Percentiles rank a stretch among this genome's conserved stretches.
Conservation (phyloP, 345 rosid species). For the Lumnitzera littorea region DNA sequence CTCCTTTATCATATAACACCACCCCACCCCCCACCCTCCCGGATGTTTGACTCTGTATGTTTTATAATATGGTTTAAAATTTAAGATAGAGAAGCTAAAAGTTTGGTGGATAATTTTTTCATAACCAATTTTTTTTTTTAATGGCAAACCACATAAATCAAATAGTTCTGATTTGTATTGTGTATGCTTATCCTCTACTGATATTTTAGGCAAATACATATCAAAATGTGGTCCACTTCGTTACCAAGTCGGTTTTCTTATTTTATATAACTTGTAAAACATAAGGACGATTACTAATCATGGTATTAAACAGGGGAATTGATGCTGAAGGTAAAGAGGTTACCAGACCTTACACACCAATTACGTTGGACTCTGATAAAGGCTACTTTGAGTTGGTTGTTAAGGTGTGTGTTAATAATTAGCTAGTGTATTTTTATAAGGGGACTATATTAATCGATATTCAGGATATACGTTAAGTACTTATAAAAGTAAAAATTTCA, state of each 20-base stretch:
- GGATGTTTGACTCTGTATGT: too few relatives aligned
- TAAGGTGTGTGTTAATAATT: conserved; percentile 19
- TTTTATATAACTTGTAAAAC: background rate
- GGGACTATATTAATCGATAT: background rate
- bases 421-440: too few relatives aligned
- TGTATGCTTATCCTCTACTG: background rate
- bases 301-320: conserved; percentile 25
- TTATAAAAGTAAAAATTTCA: too few relatives aligned
- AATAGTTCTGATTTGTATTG: background rate
- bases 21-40: too few relatives aligned
- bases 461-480: background rate
- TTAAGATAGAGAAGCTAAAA: background rate
- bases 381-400: conserved; percentile 43
- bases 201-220: background rate
- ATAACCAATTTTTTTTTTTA: background rate
- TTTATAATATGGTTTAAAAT: too few relatives aligned
- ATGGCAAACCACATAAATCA: background rate
- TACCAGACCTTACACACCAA: conserved; percentile 43
- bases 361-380: conserved; percentile 40
- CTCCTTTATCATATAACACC: too few relatives aligned
- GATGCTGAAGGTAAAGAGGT: conserved; percentile 34
- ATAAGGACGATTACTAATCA: background rate
- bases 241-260: too few relatives aligned
- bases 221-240: background rate
- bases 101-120: background rate